Base-by-base conservation (phyloP, 129 eudicot species). In the Calendula officinalis region DNA sequence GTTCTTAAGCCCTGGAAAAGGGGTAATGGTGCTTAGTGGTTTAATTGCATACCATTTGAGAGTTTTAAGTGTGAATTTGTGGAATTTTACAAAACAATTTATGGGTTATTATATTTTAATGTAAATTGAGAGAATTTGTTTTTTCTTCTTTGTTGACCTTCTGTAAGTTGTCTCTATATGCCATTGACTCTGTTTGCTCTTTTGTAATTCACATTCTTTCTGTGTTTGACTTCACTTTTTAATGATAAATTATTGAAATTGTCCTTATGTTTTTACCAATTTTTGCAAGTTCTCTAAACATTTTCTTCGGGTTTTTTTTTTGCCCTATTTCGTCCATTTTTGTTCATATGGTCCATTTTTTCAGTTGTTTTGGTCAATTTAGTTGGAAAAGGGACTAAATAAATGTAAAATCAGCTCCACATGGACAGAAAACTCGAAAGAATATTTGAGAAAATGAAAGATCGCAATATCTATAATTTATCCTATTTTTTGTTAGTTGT, bases 1-100 rank as follows among this genome's bases (percentile, higher is more conserved):
- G 98, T 91, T 33, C 82, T 92, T 16, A 88, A 85, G 77, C 98
- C 98, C 16, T 88, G 98, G 98, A 73, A 77, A 22, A 76, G 47
- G 62, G 86, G 86, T 48, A 84, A 78, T 10, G 94, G 95, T 8
- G 88, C 96, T 62, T 87, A 77, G 71, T 17, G 17, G 33, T 37
- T 56, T 22, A 22, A 22, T 72, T 57, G 43, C 33, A 53, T 46
- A 4, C 36, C 37, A 16, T 34, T 54, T 48, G 27, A 60, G 52
- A 65, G 72, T 57, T 62, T 22, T 55, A 43, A 60, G 75, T 49
- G 64, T 64, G 63, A 70, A 55, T 16, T 43, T 39, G 54, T 71
- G 52, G 32, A 61, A 17, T 32, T 22, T 34, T 53, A 44, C 53
- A 14, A 7, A 62, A 61, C 37, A 55, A 15, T 43, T 50, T 61